Conservation (phyloP, 208 protist genomes). For the Balamuthia mandrillaris region DNA sequence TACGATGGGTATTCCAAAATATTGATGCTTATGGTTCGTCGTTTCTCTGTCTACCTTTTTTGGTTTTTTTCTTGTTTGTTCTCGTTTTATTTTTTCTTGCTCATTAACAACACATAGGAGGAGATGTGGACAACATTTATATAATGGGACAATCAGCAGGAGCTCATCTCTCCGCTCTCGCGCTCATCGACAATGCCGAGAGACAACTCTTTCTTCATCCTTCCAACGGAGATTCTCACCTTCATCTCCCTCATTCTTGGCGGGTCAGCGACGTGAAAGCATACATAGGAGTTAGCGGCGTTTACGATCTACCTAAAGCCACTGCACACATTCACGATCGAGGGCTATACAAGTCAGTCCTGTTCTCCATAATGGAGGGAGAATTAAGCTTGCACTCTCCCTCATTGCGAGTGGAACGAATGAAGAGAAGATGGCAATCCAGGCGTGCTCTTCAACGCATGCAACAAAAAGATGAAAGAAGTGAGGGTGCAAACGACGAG, state of each 20-base stretch:
- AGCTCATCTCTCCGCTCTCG: background rate
- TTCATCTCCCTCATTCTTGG: background rate
- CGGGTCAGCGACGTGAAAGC: background rate
- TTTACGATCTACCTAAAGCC: background rate
- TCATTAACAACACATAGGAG: no score
- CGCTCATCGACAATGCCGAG: background rate
- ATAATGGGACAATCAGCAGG: constrained; percentile 15
- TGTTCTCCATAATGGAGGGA: constrained; percentile 19
- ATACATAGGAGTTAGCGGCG: background rate
- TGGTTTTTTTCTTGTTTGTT: background rate
- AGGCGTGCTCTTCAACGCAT: no score
- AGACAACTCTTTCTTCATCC: background rate
- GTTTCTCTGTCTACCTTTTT: background rate
- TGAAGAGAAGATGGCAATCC: no score
- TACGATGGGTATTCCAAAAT: background rate
- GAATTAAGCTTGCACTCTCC: no score
- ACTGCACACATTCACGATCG: background rate
- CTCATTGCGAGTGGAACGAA: no score
- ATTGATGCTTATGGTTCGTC: background rate
- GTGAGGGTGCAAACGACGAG: no score
- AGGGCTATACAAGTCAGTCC: background rate
- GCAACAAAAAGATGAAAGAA: no score
- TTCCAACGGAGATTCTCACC: background rate
- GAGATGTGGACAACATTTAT: constrained; percentile 2
- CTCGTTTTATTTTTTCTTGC: background rate